Conservation (phyloP, 2,329 filamentous ascomycete species). For the Grosmannia clavigera region DNA sequence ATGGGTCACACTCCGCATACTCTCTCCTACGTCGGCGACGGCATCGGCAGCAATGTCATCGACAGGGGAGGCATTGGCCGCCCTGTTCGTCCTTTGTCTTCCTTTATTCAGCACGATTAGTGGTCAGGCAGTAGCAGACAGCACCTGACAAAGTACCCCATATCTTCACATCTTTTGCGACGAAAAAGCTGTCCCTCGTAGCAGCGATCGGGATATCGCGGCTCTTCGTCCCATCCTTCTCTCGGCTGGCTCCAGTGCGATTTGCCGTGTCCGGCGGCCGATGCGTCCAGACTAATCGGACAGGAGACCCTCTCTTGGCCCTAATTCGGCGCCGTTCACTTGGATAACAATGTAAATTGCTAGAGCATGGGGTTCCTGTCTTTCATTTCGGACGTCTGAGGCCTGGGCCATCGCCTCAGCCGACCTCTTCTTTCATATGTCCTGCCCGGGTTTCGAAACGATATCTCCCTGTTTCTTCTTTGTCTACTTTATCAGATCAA, state of each 20-base stretch:
- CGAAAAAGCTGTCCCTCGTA: background rate
- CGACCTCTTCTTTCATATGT: background rate
- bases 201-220: background rate
- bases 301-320: background rate
- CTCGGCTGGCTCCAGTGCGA: background rate
- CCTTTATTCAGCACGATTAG: no score
- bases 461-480: background rate
- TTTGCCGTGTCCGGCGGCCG: background rate
- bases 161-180: no score
- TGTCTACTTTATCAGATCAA: background rate
- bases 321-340: background rate
- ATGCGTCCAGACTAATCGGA: background rate
- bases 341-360: background rate
- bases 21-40: background rate
- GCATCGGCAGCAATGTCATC: background rate
- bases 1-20: background rate
- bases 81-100: no score
- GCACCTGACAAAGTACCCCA: no score
- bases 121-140: no score
- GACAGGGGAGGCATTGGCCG: background rate
- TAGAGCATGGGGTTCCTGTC: background rate
- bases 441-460: background rate
- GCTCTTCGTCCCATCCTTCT: background rate
- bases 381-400: background rate
- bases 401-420: background rate